phyloP scores from a whole-genome alignment of 768 basidiomycete species.

The Mycena rebaudengoi region DNA sequence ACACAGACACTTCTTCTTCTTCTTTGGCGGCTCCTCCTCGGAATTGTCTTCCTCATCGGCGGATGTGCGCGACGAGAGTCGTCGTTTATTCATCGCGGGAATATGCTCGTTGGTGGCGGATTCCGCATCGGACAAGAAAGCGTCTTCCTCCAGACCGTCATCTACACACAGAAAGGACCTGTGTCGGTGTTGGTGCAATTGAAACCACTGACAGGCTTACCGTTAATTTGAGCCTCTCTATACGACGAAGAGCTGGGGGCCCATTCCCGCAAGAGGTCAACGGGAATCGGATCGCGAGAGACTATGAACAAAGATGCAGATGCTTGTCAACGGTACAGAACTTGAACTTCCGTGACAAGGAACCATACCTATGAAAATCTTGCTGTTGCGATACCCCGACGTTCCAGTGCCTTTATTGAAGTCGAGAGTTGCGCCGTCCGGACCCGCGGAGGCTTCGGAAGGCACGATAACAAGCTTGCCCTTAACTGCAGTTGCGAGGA shows the following conservation, averaged over 20 bases:
- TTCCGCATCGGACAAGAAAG: not conserved
- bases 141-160: not conserved
- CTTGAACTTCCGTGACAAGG: not conserved
- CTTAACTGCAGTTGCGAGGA: not conserved
- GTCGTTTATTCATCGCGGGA: not conserved
- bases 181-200: no score
- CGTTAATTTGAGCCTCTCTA: not conserved
- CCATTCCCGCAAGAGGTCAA: not conserved
- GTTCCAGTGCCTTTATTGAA: not conserved
- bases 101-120: not conserved
- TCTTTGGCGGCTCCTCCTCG: not conserved
- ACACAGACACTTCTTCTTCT: not conserved
- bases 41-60: not conserved
- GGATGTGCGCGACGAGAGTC: not conserved
- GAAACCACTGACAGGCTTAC: not conserved
- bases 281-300: not conserved
- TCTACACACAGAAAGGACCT: no score
- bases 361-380: slow-evolving; percentile 1
- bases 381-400: not conserved
- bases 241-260: not conserved
- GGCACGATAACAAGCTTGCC: not conserved
- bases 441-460: not conserved
- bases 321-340: not conserved
- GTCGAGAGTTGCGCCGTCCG: not conserved
- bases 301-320: not conserved